Percentiles rank a stretch among this genome's conserved stretches.
These are phyloP conservation scores for Globisporangium rhizosaccharum DNA, from an alignment of 352 stramenopile species.

Conservation along the genomic window DNA sequence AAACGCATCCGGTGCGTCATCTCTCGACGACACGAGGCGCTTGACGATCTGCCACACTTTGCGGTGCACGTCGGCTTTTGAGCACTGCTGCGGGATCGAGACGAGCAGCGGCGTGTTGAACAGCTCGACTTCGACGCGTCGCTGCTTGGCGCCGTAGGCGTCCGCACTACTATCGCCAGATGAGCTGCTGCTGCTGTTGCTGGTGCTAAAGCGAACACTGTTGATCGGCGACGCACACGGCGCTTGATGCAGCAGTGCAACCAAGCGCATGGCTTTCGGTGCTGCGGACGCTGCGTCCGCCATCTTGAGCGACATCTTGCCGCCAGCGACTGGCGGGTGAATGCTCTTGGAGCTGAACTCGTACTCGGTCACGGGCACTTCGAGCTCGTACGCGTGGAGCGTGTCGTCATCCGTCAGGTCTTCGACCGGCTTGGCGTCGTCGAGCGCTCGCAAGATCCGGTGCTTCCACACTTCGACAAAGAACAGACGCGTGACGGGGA, in stretches of 20 bases:
- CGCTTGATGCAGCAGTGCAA: constrained; percentile 67
- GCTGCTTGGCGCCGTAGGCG: constrained; percentile 20
- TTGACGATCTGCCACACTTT: constrained; percentile 79
- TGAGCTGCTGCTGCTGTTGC: constrained; percentile 14
- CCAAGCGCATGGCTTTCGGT: constrained; percentile 59
- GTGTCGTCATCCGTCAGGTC: constrained; percentile 38
- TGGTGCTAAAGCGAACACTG: constrained; percentile 17
- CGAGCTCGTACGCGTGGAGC: constrained; percentile 89
- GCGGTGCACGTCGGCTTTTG: constrained; percentile 67
- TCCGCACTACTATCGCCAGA: constrained; percentile 15
- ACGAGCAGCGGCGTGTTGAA: constrained; percentile 74
- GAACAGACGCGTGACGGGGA: constrained; percentile 48
- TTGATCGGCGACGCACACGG: constrained; percentile 55
- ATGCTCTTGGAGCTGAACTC: constrained; percentile 63
- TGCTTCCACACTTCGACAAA: constrained; percentile 74
- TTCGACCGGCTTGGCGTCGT: constrained; percentile 37
- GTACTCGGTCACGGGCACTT: constrained; percentile 57
- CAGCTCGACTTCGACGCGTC: constrained; percentile 67
- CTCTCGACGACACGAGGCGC: constrained; percentile 44
- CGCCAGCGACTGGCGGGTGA: constrained; percentile 19
- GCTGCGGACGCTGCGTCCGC: background rate
- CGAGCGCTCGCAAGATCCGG: constrained; percentile 51
- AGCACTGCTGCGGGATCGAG: constrained; percentile 52
- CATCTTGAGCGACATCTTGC: constrained; percentile 20
- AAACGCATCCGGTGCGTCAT: constrained; percentile 21